phyloP scores from a whole-genome alignment of 1,139 yeast genomes.

The Yamadazyma songkhlaensis region DNA sequence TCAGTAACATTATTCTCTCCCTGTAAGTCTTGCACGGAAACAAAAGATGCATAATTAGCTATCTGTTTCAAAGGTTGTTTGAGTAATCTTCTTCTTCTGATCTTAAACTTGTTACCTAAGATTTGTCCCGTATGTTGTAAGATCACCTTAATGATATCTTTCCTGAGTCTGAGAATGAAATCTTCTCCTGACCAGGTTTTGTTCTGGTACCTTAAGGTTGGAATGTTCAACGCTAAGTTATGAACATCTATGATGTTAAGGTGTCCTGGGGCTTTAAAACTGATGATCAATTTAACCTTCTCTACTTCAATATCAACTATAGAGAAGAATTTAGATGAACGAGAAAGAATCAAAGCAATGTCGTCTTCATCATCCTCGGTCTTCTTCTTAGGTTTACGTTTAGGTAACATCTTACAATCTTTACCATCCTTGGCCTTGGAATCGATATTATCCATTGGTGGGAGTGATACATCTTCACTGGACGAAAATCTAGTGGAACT shows the following conservation, averaged over 20 bases:
- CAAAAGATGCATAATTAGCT: slow-evolving; percentile 35
- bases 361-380: slow-evolving; percentile 19
- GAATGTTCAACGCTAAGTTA: slow-evolving; percentile 61
- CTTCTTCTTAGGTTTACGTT: slow-evolving; percentile 16
- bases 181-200: slow-evolving; percentile 82
- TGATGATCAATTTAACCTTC: slow-evolving; percentile 54
- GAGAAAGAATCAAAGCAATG: slow-evolving; percentile 20
- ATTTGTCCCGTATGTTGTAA: slow-evolving; percentile 77
- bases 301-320: slow-evolving; percentile 58
- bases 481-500: slow-evolving; percentile 12
- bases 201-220: slow-evolving; percentile 60
- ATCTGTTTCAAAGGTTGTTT: slow-evolving; percentile 46
- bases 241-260: slow-evolving; percentile 70
- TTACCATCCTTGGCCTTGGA: slow-evolving; percentile 1
- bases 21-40: slow-evolving; percentile 42
- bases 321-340: slow-evolving; percentile 68
- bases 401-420: slow-evolving; percentile 1
- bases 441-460: background rate
- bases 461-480: slow-evolving; percentile 9
- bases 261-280: slow-evolving; percentile 75
- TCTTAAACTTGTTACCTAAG: slow-evolving; percentile 70
- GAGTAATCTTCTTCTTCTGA: slow-evolving; percentile 25
- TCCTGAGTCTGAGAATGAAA: slow-evolving; percentile 58
- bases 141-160: slow-evolving; percentile 66
- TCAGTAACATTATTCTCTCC: slow-evolving; percentile 18